phyloP scores from a whole-genome alignment of 2,329 filamentous ascomycete species.

The Aureobasidium sp. region DNA sequence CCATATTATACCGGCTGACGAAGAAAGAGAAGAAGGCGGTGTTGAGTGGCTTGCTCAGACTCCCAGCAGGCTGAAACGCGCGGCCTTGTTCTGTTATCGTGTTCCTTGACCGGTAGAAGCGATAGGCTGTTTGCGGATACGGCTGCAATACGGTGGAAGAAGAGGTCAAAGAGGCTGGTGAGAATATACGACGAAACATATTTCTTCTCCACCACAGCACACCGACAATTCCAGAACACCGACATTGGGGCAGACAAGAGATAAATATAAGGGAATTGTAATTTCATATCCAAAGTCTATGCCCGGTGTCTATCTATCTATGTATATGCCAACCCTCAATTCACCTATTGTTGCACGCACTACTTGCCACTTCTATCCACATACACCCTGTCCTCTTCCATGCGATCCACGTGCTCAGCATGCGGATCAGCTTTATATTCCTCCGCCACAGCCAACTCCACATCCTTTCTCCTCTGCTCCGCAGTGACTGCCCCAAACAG shows the following conservation, averaged over 20 bases:
- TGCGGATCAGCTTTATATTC: constrained; percentile 1
- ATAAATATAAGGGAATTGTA: not conserved
- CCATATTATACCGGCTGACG: not conserved
- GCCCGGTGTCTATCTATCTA: not conserved
- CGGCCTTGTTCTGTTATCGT: not conserved
- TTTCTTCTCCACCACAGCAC: not conserved
- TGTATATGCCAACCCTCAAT: not conserved
- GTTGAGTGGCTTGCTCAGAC: not conserved
- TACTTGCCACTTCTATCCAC: not conserved
- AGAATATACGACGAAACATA: not conserved
- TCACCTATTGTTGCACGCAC: not conserved
- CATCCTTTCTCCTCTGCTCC: constrained; percentile 19
- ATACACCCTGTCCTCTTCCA: not conserved
- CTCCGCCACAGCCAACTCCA: constrained; percentile 16
- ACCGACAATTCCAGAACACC: not conserved
- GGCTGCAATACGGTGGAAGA: not conserved
- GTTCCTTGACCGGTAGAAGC: not conserved
- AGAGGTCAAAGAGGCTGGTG: not conserved
- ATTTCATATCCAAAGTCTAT: not conserved
- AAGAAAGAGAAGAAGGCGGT: not conserved
- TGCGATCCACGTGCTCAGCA: constrained; percentile 9
- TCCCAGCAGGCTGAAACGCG: not conserved
- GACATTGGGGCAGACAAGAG: not conserved
- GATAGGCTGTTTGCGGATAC: not conserved
- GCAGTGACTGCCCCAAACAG: constrained; percentile 17